Evolutionary conservation across 345 rosid genomes (phyloP).

Genomic region (Acer negundo): DNA sequence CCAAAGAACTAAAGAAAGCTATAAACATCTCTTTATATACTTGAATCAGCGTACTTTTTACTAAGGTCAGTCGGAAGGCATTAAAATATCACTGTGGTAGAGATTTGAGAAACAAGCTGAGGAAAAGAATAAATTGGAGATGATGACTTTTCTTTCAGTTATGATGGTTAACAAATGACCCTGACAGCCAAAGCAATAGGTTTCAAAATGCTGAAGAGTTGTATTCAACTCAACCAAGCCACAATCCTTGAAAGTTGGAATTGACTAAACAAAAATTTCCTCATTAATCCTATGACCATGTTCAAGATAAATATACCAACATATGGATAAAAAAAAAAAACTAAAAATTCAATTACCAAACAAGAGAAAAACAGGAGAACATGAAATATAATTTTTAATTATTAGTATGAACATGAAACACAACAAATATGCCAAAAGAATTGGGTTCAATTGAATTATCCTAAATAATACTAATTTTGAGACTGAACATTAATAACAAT

Average conservation of each 20-base stretch:
- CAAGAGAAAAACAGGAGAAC: no score
- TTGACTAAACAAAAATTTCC: background rate
- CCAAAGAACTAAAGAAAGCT: background rate
- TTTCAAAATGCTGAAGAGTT: background rate
- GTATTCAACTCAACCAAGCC: background rate
- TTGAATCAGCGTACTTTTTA: background rate
- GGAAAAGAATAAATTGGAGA: background rate
- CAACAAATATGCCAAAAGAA: background rate
- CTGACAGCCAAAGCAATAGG: background rate
- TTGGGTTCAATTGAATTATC: background rate
- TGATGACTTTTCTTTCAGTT: background rate
- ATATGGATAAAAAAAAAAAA: background rate
- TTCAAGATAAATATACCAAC: background rate
- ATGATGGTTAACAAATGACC: background rate
- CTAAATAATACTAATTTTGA: background rate
- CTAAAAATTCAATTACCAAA: background rate
- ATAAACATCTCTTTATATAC: background rate
- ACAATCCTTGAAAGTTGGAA: background rate
- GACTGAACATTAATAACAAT: background rate
- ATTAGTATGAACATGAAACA: no score
- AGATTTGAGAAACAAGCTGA: background rate
- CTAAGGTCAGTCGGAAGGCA: background rate
- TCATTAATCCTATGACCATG: background rate
- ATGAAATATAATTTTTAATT: no score
- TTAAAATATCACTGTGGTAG: background rate